phyloP scores from a whole-genome alignment of 2,329 filamentous ascomycete species.

The Colletotrichum magnum region DNA sequence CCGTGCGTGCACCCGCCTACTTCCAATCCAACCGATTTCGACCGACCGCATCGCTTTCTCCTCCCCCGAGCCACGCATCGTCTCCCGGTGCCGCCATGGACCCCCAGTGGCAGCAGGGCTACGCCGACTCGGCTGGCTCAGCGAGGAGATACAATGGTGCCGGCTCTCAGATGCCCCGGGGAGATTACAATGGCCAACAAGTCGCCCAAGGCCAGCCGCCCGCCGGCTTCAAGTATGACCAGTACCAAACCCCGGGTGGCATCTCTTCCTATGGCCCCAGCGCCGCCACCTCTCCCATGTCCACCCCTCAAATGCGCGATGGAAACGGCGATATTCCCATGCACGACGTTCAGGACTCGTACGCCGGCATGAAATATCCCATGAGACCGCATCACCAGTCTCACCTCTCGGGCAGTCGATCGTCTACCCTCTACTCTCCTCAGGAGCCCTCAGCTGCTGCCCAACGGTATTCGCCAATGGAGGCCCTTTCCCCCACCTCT shows the following conservation, averaged over 20 bases:
- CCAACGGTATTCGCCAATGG: constrained; percentile 97
- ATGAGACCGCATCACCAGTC: constrained; percentile 84
- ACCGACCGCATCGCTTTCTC: constrained; percentile 25
- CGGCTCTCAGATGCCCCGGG: constrained; percentile 52
- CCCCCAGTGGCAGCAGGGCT: constrained; percentile 70
- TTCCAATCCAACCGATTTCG: constrained; percentile 23
- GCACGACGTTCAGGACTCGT: constrained; percentile 88
- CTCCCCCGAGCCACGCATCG: constrained; percentile 34
- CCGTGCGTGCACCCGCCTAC: constrained; percentile 22
- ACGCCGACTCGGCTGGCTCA: constrained; percentile 74
- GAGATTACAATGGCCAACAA: constrained; percentile 49
- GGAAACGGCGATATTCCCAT: constrained; percentile 84
- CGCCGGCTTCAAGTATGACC: constrained; percentile 75
- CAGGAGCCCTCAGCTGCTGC: constrained; percentile 86
- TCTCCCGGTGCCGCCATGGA: constrained; percentile 59
- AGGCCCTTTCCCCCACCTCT: constrained; percentile 84
- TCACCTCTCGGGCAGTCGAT: constrained; percentile 68
- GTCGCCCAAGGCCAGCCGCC: constrained; percentile 57
- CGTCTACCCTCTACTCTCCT: constrained; percentile 78
- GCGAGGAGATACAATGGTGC: constrained; percentile 75
- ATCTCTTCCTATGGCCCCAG: constrained; percentile 53
- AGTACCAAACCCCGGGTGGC: constrained; percentile 67
- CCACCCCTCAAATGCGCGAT: constrained; percentile 74
- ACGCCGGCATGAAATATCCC: constrained; percentile 88
- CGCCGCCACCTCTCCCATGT: constrained; percentile 71